Base-by-base conservation (phyloP, 2,329 filamentous ascomycete genomes). In the Lizonia empirigonia region DNA sequence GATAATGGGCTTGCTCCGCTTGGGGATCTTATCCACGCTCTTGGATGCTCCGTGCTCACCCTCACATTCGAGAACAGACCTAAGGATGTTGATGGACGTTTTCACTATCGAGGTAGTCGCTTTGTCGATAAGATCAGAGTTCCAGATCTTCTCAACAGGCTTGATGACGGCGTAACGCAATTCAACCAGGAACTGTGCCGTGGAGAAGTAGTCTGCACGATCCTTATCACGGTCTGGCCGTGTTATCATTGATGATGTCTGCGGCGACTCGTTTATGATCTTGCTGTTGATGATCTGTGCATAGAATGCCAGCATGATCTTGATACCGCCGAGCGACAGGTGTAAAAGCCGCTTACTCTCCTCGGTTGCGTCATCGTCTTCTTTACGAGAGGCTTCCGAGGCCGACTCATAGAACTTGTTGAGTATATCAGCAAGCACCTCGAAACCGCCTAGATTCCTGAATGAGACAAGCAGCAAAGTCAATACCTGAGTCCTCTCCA, bases 391-490 rank as follows among this genome's bases (percentile, higher is more conserved):
- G 23, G 81, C 73, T 5, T 71, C 68, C 52, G 79, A 78, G 23
- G 84, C 79, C 53, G 86, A 82, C 7, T 80, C 74, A 44, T 84
- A 80, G 62, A 95, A 94, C 15, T 82, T 80, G 32, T 84, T 78
- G 8, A 95, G 80, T 67, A 96, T 86, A 0, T 81, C 77, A 61
- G 90, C 91, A 53, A 97, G 76, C 5, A 85, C 80, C 7, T 85
- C 81, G 51, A 99, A 80, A 0, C 94, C 93, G 30, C 85, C 86
- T 38, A 85, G 82, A 53, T 90, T 86, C 71, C 92, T 93, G 77
- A 99, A 97, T 1, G 91, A 89, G 47, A 92, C 82, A 19, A 99
- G 80, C 27, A 97, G 86, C 22, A 94, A 82, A 34, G 91, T 88
- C 55, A 86, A 52, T 13, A 68, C 65, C 29, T 74, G 72, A 7